These are phyloP conservation scores for Lophiotrema nucula DNA, from an alignment of 495 filamentous ascomycete species.

Conservation along the genomic window DNA sequence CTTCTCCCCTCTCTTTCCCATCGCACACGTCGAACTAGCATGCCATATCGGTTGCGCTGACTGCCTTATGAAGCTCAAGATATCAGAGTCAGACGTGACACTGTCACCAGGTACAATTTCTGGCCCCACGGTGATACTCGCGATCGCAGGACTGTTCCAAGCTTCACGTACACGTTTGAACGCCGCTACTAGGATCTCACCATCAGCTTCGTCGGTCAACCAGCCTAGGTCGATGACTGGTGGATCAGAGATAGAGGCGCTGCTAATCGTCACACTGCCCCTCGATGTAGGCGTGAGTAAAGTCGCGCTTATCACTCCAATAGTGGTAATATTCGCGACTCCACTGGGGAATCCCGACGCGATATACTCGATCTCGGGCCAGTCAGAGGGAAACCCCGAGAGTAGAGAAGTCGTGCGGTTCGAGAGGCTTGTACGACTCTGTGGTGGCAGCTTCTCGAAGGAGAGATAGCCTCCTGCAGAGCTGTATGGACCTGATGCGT, in stretches of 20 bases:
- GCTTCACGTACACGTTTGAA: constrained; percentile 53
- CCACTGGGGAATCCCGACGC: constrained; percentile 35
- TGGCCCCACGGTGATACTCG: constrained; percentile 44
- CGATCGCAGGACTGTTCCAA: constrained; percentile 42
- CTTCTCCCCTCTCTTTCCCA: constrained; percentile 48
- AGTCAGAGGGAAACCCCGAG: constrained; percentile 53
- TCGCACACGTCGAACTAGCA: constrained; percentile 52
- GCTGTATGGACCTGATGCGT: constrained; percentile 6
- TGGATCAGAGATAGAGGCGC: constrained; percentile 41
- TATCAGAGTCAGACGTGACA: constrained; percentile 52
- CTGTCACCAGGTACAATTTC: constrained; percentile 50
- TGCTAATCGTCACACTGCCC: constrained; percentile 55
- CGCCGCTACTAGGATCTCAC: constrained; percentile 54
- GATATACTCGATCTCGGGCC: constrained; percentile 60
- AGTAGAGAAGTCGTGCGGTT: constrained; percentile 21
- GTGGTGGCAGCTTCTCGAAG: constrained; percentile 31
- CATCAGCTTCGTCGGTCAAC: constrained; percentile 53
- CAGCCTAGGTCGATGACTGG: constrained; percentile 58
- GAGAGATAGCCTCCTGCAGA: constrained; percentile 8
- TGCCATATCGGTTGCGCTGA: constrained; percentile 51
- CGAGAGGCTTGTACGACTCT: constrained; percentile 11
- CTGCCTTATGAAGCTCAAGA: constrained; percentile 47
- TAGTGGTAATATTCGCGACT: constrained; percentile 45
- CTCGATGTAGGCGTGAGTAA: constrained; percentile 52
- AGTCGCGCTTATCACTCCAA: constrained; percentile 43